These are phyloP conservation scores for Arthrocladium fulminans DNA, from an alignment of 2,329 filamentous ascomycete genomes.

Conservation along the genomic window DNA sequence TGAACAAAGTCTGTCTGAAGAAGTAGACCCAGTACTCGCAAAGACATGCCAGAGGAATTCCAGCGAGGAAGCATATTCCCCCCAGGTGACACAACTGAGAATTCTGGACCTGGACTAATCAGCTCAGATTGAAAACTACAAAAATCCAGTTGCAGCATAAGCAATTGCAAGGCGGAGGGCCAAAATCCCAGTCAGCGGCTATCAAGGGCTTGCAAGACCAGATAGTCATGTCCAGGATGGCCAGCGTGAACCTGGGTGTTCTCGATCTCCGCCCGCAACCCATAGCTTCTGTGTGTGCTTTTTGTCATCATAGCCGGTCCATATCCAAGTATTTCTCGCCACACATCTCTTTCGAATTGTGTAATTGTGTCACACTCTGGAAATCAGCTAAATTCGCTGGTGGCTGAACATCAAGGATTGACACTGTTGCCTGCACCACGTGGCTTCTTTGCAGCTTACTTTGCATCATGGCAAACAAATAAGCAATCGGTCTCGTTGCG, in stretches of 20 bases:
- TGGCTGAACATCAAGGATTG: no score
- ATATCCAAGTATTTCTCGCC: neutral
- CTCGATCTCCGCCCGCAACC: neutral
- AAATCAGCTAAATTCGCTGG: no score
- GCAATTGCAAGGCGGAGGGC: neutral
- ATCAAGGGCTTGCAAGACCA: neutral
- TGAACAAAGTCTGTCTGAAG: no score
- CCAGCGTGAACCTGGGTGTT: neutral
- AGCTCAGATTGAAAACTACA: conserved; percentile 13
- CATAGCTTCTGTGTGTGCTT: conserved; percentile 8
- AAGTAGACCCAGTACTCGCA: no score
- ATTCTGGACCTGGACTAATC: neutral
- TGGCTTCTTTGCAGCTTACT: neutral
- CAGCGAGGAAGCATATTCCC: no score
- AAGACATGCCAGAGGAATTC: neutral
- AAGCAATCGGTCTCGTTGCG: conserved; percentile 2
- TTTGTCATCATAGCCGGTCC: conserved; percentile 7
- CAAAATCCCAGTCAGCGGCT: conserved; percentile 6
- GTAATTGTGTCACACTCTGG: neutral
- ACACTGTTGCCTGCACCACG: no score
- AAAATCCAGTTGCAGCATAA: conserved; percentile 7
- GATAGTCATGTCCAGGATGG: neutral
- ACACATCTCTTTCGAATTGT: no score
- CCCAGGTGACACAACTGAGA: no score
- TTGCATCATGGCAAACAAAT: neutral